These are phyloP conservation scores for Coniferiporia sulphurascens DNA, from an alignment of 1,284 basidiomycete species.

Conservation along the genomic window DNA sequence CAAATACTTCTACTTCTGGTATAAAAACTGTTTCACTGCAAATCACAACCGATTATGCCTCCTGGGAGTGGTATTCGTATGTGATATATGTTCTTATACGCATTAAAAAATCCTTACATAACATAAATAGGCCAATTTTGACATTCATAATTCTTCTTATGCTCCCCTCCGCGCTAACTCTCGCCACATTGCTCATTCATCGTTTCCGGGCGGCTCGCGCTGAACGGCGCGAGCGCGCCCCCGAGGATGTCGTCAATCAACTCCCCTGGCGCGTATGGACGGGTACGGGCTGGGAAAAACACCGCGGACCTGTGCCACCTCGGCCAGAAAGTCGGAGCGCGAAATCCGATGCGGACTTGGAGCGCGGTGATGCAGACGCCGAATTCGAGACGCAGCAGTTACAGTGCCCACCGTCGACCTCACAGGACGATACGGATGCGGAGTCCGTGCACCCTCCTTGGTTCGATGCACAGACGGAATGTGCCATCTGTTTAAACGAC, in stretches of 20 bases:
- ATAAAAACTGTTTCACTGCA: conserved; percentile 68
- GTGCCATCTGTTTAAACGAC: conserved; percentile 84
- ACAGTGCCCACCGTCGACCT: conserved; percentile 37
- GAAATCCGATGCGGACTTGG: conserved; percentile 32
- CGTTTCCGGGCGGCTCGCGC: conserved; percentile 72
- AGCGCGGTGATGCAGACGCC: conserved; percentile 29
- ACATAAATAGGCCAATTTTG: conserved; percentile 57
- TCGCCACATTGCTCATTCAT: conserved; percentile 76
- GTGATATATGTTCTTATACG: conserved; percentile 28
- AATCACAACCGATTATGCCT: conserved; percentile 71
- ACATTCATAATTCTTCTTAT: conserved; percentile 77
- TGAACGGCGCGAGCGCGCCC: conserved; percentile 75
- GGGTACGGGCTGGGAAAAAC: conserved; percentile 72
- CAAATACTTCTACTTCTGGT: conserved; percentile 73
- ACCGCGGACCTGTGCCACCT: conserved; percentile 40
- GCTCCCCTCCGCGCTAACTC: conserved; percentile 75
- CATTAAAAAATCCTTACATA: conserved; percentile 14
- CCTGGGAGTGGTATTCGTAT: conserved; percentile 84
- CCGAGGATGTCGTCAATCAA: conserved; percentile 67
- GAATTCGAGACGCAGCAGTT: conserved; percentile 14
- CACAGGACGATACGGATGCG: conserved; percentile 28
- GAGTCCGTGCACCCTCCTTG: conserved; percentile 48
- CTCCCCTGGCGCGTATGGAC: conserved; percentile 81
- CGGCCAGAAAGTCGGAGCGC: conserved; percentile 21
- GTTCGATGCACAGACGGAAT: conserved; percentile 75